Evolutionary conservation across 176 grass and related monocot genomes (phyloP).

Genomic region (Tillandsia fasciculata): DNA sequence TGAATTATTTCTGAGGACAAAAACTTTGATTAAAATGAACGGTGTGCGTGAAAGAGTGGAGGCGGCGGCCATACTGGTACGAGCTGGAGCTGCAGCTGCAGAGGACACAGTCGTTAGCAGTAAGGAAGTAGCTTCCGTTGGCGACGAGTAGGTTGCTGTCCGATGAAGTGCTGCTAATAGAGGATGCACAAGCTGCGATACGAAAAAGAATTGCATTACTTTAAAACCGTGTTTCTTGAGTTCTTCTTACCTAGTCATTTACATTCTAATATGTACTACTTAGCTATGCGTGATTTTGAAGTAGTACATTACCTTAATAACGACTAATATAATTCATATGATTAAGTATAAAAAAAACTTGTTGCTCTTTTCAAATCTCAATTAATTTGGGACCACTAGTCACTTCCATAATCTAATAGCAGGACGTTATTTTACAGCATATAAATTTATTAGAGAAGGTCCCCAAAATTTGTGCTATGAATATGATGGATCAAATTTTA

Average conservation of each 20-base stretch:
- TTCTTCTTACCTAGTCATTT: not conserved
- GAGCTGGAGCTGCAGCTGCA: conserved; percentile 77
- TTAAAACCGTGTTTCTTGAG: conserved; percentile 6
- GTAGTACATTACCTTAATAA: too few species aligned
- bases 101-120: conserved; percentile 71
- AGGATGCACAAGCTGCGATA: conserved; percentile 61
- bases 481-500: not conserved
- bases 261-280: not conserved
- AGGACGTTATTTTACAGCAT: not conserved
- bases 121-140: conserved; percentile 75
- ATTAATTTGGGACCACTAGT: too few species aligned
- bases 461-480: too few species aligned
- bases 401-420: not conserved
- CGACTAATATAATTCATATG: too few species aligned
- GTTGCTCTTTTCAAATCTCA: too few species aligned
- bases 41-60: not conserved
- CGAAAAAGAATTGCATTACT: not conserved
- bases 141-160: conserved; percentile 52
- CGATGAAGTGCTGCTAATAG: conserved; percentile 44
- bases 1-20: conserved; percentile 1
- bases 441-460: too few species aligned
- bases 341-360: too few species aligned
- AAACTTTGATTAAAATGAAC: not conserved
- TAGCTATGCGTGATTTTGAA: not conserved
- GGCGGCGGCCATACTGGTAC: conserved; percentile 52